Evolutionary conservation across 2,329 filamentous ascomycete genomes (phyloP).

Genomic region (Furcasterigmium furcatum): DNA sequence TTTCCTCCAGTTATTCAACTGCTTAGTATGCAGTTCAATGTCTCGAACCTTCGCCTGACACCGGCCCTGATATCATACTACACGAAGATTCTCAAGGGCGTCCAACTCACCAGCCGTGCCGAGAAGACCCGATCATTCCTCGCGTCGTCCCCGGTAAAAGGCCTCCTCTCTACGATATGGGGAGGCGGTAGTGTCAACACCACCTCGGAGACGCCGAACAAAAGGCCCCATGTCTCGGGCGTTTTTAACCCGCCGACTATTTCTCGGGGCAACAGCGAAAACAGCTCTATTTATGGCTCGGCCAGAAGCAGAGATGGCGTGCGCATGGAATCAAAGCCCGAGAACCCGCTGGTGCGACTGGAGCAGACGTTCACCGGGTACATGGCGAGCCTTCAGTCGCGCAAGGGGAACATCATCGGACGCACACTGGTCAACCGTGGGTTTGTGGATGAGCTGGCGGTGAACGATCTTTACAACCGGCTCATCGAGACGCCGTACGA

Average conservation of each 20-base stretch:
- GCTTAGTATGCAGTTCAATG: slow-evolving; percentile 66
- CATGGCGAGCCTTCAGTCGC: slow-evolving; percentile 74
- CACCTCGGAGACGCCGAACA: slow-evolving; percentile 29
- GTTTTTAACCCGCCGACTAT: slow-evolving; percentile 34
- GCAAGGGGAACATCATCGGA: slow-evolving; percentile 84
- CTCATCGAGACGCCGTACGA: slow-evolving; percentile 81
- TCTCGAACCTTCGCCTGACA: slow-evolving; percentile 61
- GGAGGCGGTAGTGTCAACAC: slow-evolving; percentile 52
- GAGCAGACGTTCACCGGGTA: slow-evolving; percentile 87
- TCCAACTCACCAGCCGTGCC: slow-evolving; percentile 60
- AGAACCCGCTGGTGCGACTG: slow-evolving; percentile 67
- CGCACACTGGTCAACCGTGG: slow-evolving; percentile 68
- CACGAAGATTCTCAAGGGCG: slow-evolving; percentile 68
- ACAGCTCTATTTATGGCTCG: slow-evolving; percentile 51
- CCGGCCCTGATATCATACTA: slow-evolving; percentile 74
- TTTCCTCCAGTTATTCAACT: slow-evolving; percentile 61
- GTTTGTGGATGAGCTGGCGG: slow-evolving; percentile 70
- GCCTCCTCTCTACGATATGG: slow-evolving; percentile 76
- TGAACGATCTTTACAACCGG: slow-evolving; percentile 89
- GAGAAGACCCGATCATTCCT: slow-evolving; percentile 68
- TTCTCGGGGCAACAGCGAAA: slow-evolving; percentile 41
- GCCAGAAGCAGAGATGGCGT: slow-evolving; percentile 43
- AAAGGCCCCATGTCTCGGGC: slow-evolving; percentile 30
- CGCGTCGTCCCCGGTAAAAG: slow-evolving; percentile 81
- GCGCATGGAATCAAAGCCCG: slow-evolving; percentile 44